Percentiles rank a stretch among this genome's conserved stretches.
phyloP scores from a whole-genome alignment of 2,329 filamentous ascomycete species.

The Cladosporium sp. region DNA sequence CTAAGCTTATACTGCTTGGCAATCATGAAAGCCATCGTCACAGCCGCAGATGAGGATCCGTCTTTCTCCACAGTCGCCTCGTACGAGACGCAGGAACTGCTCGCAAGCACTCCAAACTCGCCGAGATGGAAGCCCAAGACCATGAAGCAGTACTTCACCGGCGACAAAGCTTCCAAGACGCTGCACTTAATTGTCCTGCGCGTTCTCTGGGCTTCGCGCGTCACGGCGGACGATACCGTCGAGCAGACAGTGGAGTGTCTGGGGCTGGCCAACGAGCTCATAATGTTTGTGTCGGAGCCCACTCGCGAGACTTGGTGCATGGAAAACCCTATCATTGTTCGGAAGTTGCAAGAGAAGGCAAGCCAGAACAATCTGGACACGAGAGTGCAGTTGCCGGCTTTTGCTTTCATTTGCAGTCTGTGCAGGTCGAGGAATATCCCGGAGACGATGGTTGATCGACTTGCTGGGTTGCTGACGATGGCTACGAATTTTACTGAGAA shows the following conservation, averaged over 20 bases:
- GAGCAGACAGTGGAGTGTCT: conserved; percentile 27
- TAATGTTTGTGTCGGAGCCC: conserved; percentile 32
- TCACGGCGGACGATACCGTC: conserved; percentile 22
- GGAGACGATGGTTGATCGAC: conserved; percentile 7
- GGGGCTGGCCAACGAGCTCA: conserved; percentile 31
- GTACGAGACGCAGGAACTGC: conserved; percentile 34
- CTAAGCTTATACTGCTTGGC: conserved; percentile 39
- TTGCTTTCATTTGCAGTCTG: conserved; percentile 27
- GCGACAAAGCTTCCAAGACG: conserved; percentile 36
- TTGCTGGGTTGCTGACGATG: neutral
- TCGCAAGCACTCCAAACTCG: conserved; percentile 31
- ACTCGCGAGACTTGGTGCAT: conserved; percentile 34
- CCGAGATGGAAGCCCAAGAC: conserved; percentile 33
- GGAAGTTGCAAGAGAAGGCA: conserved; percentile 38
- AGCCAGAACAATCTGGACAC: conserved; percentile 25
- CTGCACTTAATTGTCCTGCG: conserved; percentile 37
- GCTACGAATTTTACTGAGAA: neutral
- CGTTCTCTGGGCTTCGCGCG: conserved; percentile 30
- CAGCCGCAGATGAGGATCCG: conserved; percentile 25
- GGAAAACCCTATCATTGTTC: conserved; percentile 32
- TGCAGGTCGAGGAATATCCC: conserved; percentile 10
- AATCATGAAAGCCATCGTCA: conserved; percentile 37
- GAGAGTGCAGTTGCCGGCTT: conserved; percentile 28
- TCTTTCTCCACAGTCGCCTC: conserved; percentile 20
- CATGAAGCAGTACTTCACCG: conserved; percentile 37